A percentile compares a stretch with the other conserved stretches of the same genome.
Evolutionary conservation across 1,284 basidiomycete species (phyloP).

Genomic region (Pseudomicrostroma phylloplanum): DNA sequence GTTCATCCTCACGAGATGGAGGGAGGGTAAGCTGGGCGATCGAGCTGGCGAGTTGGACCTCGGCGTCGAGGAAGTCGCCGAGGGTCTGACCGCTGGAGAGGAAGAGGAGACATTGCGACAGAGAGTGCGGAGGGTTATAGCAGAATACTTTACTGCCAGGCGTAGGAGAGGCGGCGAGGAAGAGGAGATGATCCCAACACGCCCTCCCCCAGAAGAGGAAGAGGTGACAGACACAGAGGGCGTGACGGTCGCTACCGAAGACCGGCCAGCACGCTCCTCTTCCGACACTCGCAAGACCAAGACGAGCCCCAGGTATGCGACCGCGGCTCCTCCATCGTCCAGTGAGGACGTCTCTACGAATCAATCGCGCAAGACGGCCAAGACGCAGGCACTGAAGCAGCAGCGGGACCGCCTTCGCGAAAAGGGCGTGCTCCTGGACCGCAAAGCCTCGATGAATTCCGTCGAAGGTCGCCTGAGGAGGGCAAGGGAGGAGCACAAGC

Average conservation of each 20-base stretch:
- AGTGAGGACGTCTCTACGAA: not conserved
- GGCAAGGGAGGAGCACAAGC: not conserved
- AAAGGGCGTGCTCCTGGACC: not conserved
- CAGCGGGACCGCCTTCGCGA: not conserved
- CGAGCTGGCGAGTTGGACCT: slow-evolving; percentile 39
- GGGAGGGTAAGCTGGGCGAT: slow-evolving; percentile 31
- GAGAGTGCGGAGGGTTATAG: not conserved
- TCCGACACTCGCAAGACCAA: not conserved
- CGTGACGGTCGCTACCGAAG: not conserved
- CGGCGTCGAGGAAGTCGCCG: slow-evolving; percentile 22
- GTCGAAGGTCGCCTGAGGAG: not conserved
- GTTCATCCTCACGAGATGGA: slow-evolving; percentile 41
- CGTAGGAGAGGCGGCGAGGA: not conserved
- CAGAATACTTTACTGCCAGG: not conserved
- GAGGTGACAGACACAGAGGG: not conserved
- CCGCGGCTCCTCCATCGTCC: not conserved
- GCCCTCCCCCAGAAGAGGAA: not conserved
- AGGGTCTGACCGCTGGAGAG: slow-evolving; percentile 11
- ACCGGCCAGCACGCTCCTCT: not conserved
- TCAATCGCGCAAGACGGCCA: not conserved
- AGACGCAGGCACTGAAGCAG: not conserved
- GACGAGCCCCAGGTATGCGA: not conserved
- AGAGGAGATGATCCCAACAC: not conserved
- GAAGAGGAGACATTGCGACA: not conserved
- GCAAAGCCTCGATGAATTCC: not conserved